These are phyloP conservation scores for Colletotrichum sidae DNA, from an alignment of 2,329 filamentous ascomycete genomes.

Conservation along the genomic window DNA sequence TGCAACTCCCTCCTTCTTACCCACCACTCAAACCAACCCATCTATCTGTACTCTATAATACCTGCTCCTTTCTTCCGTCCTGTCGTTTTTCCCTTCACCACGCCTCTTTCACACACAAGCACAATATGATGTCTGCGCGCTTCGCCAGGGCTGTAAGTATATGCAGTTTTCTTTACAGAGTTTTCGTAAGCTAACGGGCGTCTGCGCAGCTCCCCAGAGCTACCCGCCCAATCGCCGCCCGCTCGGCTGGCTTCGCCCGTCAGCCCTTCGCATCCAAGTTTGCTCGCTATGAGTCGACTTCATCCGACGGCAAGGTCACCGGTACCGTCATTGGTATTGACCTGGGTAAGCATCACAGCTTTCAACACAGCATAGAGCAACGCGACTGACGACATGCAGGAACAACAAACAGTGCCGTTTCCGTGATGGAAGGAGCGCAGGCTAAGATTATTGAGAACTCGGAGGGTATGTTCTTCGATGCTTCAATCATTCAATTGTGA, in stretches of 20 bases:
- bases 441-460: conserved; percentile 98
- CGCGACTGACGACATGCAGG: conserved; percentile 53
- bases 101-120: conserved; percentile 43
- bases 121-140: conserved; percentile 78
- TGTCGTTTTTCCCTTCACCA: conserved; percentile 41
- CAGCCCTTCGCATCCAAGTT: conserved; percentile 79
- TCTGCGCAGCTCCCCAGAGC: conserved; percentile 79
- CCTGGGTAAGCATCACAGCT: conserved; percentile 72
- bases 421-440: conserved; percentile 95
- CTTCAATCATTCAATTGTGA: conserved; percentile 4
- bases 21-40: conserved; percentile 24
- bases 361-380: too few species aligned
- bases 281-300: conserved; percentile 80
- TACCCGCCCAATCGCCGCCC: conserved; percentile 70
- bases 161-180: conserved; percentile 30
- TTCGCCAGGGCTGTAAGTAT: conserved; percentile 79
- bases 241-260: conserved; percentile 74
- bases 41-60: conserved; percentile 38
- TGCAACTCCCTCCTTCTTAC: conserved; percentile 15
- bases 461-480: conserved; percentile 72
- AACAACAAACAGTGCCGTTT: conserved; percentile 97
- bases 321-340: conserved; percentile 98
- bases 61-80: conserved; percentile 35
- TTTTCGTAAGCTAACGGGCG: conserved; percentile 40
- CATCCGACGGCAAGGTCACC: conserved; percentile 83